Conservation (phyloP, 257 asterid genomes). For the Cinchona pubescens region DNA sequence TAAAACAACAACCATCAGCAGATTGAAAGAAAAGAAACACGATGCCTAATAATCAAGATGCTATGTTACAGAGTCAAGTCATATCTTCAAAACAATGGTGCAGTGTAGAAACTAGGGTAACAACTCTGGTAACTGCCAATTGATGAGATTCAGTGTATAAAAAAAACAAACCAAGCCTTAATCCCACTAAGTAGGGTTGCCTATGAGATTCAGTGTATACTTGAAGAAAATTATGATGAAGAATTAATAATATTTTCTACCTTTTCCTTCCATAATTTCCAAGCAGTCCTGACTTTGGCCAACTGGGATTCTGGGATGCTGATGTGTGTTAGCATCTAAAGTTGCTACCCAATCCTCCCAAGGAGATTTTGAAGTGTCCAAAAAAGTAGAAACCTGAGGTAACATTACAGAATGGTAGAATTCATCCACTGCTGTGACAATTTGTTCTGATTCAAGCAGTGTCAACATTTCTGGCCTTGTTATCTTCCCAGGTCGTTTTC, state of each 20-base stretch:
- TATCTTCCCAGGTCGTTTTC: slow-evolving; percentile 64
- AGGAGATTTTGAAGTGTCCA: slow-evolving; percentile 63
- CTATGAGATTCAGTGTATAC: slow-evolving; percentile 13
- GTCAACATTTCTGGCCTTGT: slow-evolving; percentile 81
- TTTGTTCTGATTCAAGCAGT: slow-evolving; percentile 72
- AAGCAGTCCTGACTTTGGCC: slow-evolving; percentile 61
- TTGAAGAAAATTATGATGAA: slow-evolving; percentile 26
- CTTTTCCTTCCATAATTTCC: slow-evolving; percentile 59
- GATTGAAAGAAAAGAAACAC: not conserved
- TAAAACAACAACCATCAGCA: not conserved
- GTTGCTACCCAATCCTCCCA: slow-evolving; percentile 76
- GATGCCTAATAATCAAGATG: not conserved
- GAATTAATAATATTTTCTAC: slow-evolving; percentile 30
- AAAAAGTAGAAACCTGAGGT: slow-evolving; percentile 57
- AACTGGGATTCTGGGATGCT: slow-evolving; percentile 66
- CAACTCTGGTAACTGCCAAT: not conserved
- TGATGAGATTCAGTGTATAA: slow-evolving; percentile 5
- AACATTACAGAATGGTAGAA: slow-evolving; percentile 63
- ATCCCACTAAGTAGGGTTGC: too few species aligned
- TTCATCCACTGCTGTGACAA: slow-evolving; percentile 53
- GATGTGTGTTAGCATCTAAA: slow-evolving; percentile 68
- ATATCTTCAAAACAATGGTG: not conserved
- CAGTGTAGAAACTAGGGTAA: not conserved
- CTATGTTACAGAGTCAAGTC: not conserved
- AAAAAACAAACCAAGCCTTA: too few species aligned